Evolutionary conservation across 2,329 filamentous ascomycete genomes (phyloP), one percentile per base, ranked within the genome.

Genomic region (Thielaviopsis euricoi): DNA sequence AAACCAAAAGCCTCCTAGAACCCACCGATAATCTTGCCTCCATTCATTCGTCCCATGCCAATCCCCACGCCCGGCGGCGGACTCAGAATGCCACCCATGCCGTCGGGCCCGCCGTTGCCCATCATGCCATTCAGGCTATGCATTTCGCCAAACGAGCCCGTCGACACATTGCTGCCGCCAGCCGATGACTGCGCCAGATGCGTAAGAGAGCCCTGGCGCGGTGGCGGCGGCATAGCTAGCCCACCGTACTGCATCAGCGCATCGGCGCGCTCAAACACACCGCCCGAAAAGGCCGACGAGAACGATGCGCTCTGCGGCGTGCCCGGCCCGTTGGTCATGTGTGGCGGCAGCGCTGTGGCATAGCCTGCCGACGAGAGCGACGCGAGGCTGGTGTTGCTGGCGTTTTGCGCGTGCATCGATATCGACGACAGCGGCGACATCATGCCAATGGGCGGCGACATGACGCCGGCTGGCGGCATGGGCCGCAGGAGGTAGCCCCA

Each of bases 311-410:
- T 79, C 65, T 81, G 75, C 10, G 82, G 81, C 0, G 82, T 87
- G 2, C 79, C 87, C 3, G 88, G 86, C 12, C 95, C 84, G 0
- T 89, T 96, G 0, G 90, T 89, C 33, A 58, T 57, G 51, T 55
- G 55, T 33, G 40, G 46, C 10, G 25, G 52, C 50, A 59, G 23
- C 33, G 51, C n/a, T n/a, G n/a, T n/a, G n/a, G n/a, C 40, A 26
- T 37, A 22, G 54, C 52, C 22, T 49, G 37, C 37, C 37, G 37
- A 43, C 37, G 50, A 23, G 13, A 49, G 46, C 43, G 55, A 56
- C 10, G 55, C 37, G 5, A 22, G 57, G 55, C 58, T 58, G n/a
- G 37, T 25, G 25, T 52, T 58, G 29, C 50, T 57, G 12, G 23
- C 22, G 51, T 60, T 57, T 26, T 60, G 55, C 50, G 46, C 48